Evolutionary conservation across 139 green algal genomes (phyloP).

Genomic region (Chlamydomonas incerta): DNA sequence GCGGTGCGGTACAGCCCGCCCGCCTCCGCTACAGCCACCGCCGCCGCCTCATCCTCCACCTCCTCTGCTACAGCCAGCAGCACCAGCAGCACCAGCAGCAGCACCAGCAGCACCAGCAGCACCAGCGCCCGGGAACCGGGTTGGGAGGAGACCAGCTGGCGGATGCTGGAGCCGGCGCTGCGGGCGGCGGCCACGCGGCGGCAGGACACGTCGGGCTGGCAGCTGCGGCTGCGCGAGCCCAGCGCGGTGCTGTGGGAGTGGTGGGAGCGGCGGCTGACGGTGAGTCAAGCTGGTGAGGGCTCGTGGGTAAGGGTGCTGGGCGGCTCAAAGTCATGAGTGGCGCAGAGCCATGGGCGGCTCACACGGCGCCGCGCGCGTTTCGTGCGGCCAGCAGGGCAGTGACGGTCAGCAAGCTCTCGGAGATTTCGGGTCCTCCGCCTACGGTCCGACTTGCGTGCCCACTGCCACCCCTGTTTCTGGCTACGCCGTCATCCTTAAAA

Average conservation of each 20-base stretch:
- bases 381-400: no score
- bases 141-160: conserved; percentile 55
- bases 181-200: not conserved
- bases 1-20: conserved; percentile 1
- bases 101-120: not conserved
- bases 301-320: no score
- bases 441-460: no score
- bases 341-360: no score
- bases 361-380: not conserved
- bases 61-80: no score
- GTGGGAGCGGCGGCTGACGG: conserved; percentile 55
- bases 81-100: no score
- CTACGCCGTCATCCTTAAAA: no score
- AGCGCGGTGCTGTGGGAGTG: conserved; percentile 51
- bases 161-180: conserved; percentile 50
- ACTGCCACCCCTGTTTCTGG: no score
- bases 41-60: not conserved
- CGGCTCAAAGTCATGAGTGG: no score
- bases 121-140: not conserved
- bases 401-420: no score
- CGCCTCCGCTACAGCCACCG: not conserved
- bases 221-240: conserved; percentile 59
- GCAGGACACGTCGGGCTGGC: conserved; percentile 21
- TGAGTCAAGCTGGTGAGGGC: no score
- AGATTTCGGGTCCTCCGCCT: no score